Base-by-base conservation (phyloP, 768 basidiomycete genomes). In the Mycena chlorophos region DNA sequence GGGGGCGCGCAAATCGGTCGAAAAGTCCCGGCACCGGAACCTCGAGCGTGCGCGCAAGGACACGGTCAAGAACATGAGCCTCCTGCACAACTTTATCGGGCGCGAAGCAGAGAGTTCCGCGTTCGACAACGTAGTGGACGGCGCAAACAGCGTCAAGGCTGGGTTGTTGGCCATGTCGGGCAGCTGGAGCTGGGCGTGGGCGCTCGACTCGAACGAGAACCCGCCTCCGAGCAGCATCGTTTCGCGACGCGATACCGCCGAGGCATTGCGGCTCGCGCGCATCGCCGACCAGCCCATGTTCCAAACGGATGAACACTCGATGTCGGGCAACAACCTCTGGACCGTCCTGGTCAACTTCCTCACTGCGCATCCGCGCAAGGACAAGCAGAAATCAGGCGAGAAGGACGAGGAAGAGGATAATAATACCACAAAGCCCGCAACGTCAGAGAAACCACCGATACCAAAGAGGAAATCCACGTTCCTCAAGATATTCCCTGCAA, bases 181-280 rank as follows among this genome's bases (percentile, higher is more conserved):
- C 42, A 80, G 78, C 58, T 89, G 86, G 87, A 81, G 78, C 26
- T 94, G 91, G 87, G 84, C 86, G 19, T 98, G 90, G 94, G 92
- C 87, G 5, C 69, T 93, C 54, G 87, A 91, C 57, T 83, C 77
- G 16, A 75, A 82, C 49, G 94, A 97, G 71, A 76, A 78, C 19
- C 96, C 96, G 3, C 96, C 96, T 3, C 90, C 95, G 2, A 91
- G 88, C 63, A 94, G 93, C 51, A 92, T 98, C 62, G 90, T 91
- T 28, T 86, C 90, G n/a, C 76, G 94, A 54, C 73, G 94, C 51
- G 95, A 98, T 64, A 95, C 92, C 4, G 75, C 77, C 34, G 91
- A 94, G 72, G 91, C 91, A 10, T 75, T 85, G 23, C 75, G 80
- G 63, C 73, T 94, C 37, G 89, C 88, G 23, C 81, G 78, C 49